Conservation (phyloP, 108 stramenopile species). For the Conticribra weissflogii region DNA sequence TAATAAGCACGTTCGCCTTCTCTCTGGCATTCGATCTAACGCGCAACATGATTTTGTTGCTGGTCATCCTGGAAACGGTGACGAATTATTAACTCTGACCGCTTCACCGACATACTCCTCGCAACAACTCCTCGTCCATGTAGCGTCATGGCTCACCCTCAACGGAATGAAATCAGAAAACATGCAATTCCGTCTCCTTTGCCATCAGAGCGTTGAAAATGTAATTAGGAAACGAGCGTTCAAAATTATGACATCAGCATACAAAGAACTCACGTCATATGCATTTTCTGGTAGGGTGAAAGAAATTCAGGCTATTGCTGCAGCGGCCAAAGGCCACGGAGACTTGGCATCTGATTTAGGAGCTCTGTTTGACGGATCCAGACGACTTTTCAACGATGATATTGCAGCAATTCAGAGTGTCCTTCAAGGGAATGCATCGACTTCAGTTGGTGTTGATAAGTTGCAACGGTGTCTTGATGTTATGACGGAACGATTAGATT, state of each 20-base stretch:
- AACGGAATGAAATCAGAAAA: slow-evolving; percentile 98
- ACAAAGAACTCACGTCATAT: slow-evolving; percentile 83
- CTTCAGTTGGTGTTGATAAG: slow-evolving; percentile 76
- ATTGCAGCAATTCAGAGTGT: slow-evolving; percentile 78
- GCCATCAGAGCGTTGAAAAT: slow-evolving; percentile 95
- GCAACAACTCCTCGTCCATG: slow-evolving; percentile 78
- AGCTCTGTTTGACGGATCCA: slow-evolving; percentile 64
- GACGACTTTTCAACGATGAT: slow-evolving; percentile 79
- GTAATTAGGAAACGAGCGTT: slow-evolving; percentile 95
- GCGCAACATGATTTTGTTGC: slow-evolving; percentile 18
- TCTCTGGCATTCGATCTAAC: slow-evolving; percentile 33
- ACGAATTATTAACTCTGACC: slow-evolving; percentile 57
- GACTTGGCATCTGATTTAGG: slow-evolving; percentile 66
- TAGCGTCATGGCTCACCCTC: slow-evolving; percentile 96
- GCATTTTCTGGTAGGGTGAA: slow-evolving; percentile 87
- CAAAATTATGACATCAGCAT: slow-evolving; percentile 65
- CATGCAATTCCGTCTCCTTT: slow-evolving; percentile 89
- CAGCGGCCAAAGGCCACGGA: slow-evolving; percentile 60
- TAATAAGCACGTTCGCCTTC: slow-evolving; percentile 55
- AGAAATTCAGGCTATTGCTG: slow-evolving; percentile 71
- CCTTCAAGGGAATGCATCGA: slow-evolving; percentile 56
- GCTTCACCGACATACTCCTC: slow-evolving; percentile 33
- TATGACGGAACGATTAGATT: slow-evolving; percentile 95
- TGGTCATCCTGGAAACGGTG: slow-evolving; percentile 46
- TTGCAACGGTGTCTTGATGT: slow-evolving; percentile 91